phyloP scores from a whole-genome alignment of 1,284 basidiomycete genomes.

The Puccinia coronata region DNA sequence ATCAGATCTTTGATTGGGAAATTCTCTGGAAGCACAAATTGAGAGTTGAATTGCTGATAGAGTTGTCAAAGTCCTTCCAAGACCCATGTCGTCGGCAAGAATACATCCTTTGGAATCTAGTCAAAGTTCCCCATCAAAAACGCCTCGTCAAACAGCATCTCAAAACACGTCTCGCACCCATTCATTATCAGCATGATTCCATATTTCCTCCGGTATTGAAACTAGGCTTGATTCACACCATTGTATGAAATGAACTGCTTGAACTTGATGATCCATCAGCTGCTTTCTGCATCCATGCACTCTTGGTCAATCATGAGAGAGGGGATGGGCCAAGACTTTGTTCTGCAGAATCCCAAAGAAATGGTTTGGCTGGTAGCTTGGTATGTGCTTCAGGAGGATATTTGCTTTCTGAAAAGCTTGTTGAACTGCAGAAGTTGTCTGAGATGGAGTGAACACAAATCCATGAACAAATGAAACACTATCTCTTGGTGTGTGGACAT shows the following conservation, averaged over 20 bases:
- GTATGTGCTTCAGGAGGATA: not conserved
- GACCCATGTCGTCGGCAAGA: slow-evolving; percentile 4
- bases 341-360: not conserved
- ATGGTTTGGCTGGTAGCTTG: not conserved
- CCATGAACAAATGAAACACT: not conserved
- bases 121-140: not conserved
- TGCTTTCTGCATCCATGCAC: not conserved
- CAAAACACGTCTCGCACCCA: not conserved
- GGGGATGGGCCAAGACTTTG: not conserved
- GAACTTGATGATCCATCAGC: not conserved
- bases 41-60: not conserved
- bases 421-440: not conserved
- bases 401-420: not conserved
- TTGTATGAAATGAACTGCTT: not conserved
- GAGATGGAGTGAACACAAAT: not conserved
- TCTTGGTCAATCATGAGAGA: not conserved
- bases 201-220: not conserved
- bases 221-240: not conserved
- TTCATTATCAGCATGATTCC: not conserved
- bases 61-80: slow-evolving; percentile 6
- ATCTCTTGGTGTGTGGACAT: not conserved
- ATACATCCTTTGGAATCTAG: not conserved
- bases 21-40: not conserved
- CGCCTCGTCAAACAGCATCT: not conserved
- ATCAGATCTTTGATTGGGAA: not conserved